These are phyloP conservation scores for Colletotrichum navitas DNA, from an alignment of 2,329 filamentous ascomycete species.

Conservation along the genomic window DNA sequence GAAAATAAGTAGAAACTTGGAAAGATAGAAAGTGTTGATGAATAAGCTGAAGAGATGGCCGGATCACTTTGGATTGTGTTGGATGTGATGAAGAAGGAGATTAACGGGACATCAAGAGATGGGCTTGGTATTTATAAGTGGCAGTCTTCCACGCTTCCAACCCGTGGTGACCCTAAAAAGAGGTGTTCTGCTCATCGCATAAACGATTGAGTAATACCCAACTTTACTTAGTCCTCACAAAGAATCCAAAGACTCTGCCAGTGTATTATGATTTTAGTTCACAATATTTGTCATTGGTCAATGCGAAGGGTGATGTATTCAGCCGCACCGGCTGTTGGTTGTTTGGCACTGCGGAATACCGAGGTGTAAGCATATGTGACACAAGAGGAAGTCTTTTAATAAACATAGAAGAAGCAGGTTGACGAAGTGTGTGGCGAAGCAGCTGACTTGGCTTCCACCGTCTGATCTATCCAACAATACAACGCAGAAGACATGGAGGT, in stretches of 20 bases:
- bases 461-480: conserved; percentile 8
- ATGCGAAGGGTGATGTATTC: background rate
- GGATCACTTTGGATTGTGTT: background rate
- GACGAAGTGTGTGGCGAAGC: background rate
- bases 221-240: no score
- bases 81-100: conserved; percentile 15
- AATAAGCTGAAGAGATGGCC: background rate
- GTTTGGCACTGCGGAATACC: no score
- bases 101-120: background rate
- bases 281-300: background rate
- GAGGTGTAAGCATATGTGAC: background rate
- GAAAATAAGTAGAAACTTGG: background rate
- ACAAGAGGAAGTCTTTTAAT: background rate
- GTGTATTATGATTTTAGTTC: background rate
- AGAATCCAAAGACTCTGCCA: no score
- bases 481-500: background rate
- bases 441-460: conserved; percentile 6
- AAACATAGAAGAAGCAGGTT: conserved; percentile 9
- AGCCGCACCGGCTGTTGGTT: background rate
- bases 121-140: conserved; percentile 22
- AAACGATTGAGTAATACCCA: background rate
- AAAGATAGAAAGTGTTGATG: background rate
- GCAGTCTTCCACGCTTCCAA: no score
- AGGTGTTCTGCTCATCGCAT: background rate
- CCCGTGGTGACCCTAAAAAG: no score